phyloP scores from a whole-genome alignment of 768 basidiomycete species.

The Boletus reticuloceps region DNA sequence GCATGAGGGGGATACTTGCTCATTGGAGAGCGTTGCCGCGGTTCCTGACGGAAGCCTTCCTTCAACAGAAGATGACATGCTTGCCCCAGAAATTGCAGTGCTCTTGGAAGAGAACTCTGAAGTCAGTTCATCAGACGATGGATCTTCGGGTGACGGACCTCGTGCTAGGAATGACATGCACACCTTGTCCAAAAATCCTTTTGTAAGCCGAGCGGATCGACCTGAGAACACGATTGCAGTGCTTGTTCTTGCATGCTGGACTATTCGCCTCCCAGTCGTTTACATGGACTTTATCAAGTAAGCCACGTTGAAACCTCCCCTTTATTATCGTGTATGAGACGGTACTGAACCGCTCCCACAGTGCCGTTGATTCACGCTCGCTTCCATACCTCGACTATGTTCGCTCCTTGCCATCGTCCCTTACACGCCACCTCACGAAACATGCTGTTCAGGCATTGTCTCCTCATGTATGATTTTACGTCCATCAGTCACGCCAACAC shows the following conservation, averaged over 20 bases:
- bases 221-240: constrained; percentile 60
- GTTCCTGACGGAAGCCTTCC: constrained; percentile 8
- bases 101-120: constrained; percentile 41
- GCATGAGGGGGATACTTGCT: constrained; percentile 12
- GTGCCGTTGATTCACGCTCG: constrained; percentile 69
- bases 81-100: constrained; percentile 36
- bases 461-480: constrained; percentile 50
- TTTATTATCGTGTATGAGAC: neutral
- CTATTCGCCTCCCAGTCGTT: constrained; percentile 70
- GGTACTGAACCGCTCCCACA: constrained; percentile 29
- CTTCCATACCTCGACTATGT: constrained; percentile 80
- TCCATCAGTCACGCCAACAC: constrained; percentile 3
- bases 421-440: constrained; percentile 72
- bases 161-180: constrained; percentile 3
- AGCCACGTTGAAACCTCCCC: constrained; percentile 19
- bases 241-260: constrained; percentile 76
- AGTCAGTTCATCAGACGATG: constrained; percentile 31
- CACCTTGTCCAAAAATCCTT: constrained; percentile 9
- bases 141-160: constrained; percentile 15
- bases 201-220: constrained; percentile 33
- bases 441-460: constrained; percentile 64
- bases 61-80: constrained; percentile 23
- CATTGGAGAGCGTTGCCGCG: constrained; percentile 8
- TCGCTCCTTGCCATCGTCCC: constrained; percentile 54
- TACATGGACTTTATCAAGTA: constrained; percentile 75